Evolutionary conservation across 306 rosid genomes (phyloP), one percentile per base, ranked within the genome.

Genomic region (Rosa rugosa): DNA sequence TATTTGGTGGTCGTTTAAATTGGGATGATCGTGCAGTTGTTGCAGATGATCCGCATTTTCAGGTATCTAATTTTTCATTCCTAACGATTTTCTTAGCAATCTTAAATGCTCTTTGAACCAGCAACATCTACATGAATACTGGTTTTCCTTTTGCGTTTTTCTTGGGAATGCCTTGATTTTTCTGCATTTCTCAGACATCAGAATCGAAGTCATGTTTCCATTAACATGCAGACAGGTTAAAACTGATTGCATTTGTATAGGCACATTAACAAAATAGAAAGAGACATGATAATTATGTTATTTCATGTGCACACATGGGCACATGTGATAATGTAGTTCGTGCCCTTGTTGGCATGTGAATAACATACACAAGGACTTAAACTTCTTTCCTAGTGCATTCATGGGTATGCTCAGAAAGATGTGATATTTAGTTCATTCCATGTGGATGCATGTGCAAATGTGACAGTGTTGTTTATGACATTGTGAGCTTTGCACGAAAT

Each of bases 11-110:
- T 71, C 94, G 89, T 74, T 85, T 96, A 42, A 83, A 93, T 86
- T 96, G 99, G 99, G 99, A 96, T 75, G 98, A 84, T 45, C 97
- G 97, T n/a, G 99, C 99, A 14, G 41, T 96, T 79, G 98, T 96
- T 69, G 92, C 91, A 31, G 99, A 96, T 80, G 99, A 96, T 87
- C 98, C 98, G 46, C 99, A 96, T 89, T 96, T 96, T 88, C 98
- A 96, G 98, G 99, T 94, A 82, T 77, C 63, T 71, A 6, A 62
- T 76, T 47, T 75, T 38, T 36, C 69, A 20, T 78, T 36, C 56
- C 66, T 17, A 3, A 36, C 13, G 18, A 38, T 10, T 20, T 63
- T 63, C 68, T 63, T 63, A 63, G 11, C 68, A 11, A 12, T 16
- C 68, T 63, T 63, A 27, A 27, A 5, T 63, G 20, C 13, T 34